Evolutionary conservation across 2,329 filamentous ascomycete species (phyloP).

Genomic region (Reticulascus tulasneorum): DNA sequence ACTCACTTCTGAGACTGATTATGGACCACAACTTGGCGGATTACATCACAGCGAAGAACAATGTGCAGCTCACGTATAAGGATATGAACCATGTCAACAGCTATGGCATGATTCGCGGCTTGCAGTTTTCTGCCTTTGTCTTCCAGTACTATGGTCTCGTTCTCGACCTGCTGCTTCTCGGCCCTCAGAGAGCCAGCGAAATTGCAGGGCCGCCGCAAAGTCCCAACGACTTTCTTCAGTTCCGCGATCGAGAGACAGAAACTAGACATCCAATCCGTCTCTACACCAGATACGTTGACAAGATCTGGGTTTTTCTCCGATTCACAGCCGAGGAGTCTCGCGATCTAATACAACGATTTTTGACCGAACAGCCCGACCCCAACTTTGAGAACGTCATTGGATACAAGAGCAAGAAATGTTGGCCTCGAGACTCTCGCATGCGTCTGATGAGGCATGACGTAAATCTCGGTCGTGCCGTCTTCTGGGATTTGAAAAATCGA

Average conservation of each 20-base stretch:
- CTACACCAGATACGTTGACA: slow-evolving; percentile 98
- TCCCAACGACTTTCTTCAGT: slow-evolving; percentile 97
- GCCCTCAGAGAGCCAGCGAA: slow-evolving; percentile 93
- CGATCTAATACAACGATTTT: slow-evolving; percentile 93
- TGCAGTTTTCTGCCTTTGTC: slow-evolving; percentile 97
- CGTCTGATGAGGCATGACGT: slow-evolving; percentile 98
- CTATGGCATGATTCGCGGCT: slow-evolving; percentile 95
- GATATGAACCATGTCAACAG: slow-evolving; percentile 99
- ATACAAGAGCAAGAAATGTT: slow-evolving; percentile 99
- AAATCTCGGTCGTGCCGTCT: slow-evolving; percentile 92
- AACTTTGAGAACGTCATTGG: slow-evolving; percentile 99
- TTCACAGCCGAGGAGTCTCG: slow-evolving; percentile 92
- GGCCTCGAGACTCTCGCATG: slow-evolving; percentile 97
- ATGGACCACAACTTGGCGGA: slow-evolving; percentile 99
- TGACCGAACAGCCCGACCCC: slow-evolving; percentile 96
- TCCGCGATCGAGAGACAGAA: slow-evolving; percentile 89
- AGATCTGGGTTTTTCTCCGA: slow-evolving; percentile 95
- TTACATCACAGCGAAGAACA: slow-evolving; percentile 99
- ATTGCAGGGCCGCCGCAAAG: slow-evolving; percentile 91
- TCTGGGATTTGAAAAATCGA: slow-evolving; percentile 98
- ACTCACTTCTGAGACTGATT: slow-evolving; percentile 86
- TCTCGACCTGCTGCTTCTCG: slow-evolving; percentile 85
- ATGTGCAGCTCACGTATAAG: slow-evolving; percentile 98
- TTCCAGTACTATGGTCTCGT: slow-evolving; percentile 99
- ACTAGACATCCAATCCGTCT: slow-evolving; percentile 90